Base-by-base conservation (phyloP, 2,329 filamentous ascomycete genomes). In the Neurospora crassa region DNA sequence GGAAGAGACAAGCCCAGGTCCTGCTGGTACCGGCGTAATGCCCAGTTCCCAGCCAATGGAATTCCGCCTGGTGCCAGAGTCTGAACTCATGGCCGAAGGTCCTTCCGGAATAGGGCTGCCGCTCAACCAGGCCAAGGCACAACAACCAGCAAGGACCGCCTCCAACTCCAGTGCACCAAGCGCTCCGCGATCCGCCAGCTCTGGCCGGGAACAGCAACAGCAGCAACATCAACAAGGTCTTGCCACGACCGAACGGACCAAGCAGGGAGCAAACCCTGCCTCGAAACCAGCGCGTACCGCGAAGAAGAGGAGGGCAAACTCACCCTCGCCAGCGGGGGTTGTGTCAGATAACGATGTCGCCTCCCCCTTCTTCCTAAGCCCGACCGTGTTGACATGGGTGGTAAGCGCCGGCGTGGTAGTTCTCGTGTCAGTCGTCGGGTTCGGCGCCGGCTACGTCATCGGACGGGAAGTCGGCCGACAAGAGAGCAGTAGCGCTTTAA, bases 371-470 rank as follows among this genome's bases (percentile, higher is more conserved):
- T 77, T 85, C 43, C 83, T 90, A 69, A 88, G 85, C 69, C 88
- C 88, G 42, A 90, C 88, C 1, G 79, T 90, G 8, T 78, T 90
- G 68, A 88, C 89, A 0, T 91, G 89, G 87, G 87, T 89, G 6
- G 84, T 91, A 70, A 88, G 87, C 71, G 89, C 89, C 8, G 89
- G 90, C 20, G 89, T 91, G 1, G 87, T 91, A 1, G 88, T 91
- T 10, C 83, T 92, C 12, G 87, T 91, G 3, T 89, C 87, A 8
- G 89, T 90, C 1, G 89, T 91, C 42, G 89, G 89, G 2, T 91
- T 92, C 74, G 88, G 89, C 2, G 89, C 89, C 10, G 89, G 90
- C 12, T 91, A 90, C 76, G 89, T 90, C 34, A 88, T 91, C 72
- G 89, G 90, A 5, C 83, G 89, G 37, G 89, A 91, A 75, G 88